Evolutionary conservation across 2,329 filamentous ascomycete species (phyloP).

Genomic region (Neonectria sp.): DNA sequence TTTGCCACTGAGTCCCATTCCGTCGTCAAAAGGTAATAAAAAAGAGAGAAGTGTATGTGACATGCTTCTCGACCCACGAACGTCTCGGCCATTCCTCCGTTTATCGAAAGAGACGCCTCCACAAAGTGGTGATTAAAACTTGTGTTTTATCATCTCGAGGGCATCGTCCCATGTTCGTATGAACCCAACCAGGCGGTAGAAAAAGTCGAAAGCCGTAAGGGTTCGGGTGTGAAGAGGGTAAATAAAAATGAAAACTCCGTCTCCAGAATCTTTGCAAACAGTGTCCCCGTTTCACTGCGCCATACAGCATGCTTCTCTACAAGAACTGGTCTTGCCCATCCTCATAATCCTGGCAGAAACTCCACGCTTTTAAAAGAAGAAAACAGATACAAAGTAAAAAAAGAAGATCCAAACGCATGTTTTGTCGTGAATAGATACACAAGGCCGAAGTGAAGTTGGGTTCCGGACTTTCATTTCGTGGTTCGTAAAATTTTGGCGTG

Average conservation of each 20-base stretch:
- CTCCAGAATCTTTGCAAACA: conserved; percentile 37
- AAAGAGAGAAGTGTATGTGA: conserved; percentile 32
- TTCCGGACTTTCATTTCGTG: conserved; percentile 46
- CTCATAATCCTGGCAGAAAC: conserved; percentile 47
- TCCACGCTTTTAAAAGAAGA: conserved; percentile 46
- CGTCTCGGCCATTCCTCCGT: conserved; percentile 41
- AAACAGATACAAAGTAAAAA: conserved; percentile 41
- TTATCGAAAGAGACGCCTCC: conserved; percentile 45
- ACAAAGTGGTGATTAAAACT: conserved; percentile 35
- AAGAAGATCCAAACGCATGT: conserved; percentile 20
- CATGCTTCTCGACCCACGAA: conserved; percentile 41
- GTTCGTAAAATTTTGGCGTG: conserved; percentile 43
- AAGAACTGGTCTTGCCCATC: conserved; percentile 44
- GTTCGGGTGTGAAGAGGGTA: conserved; percentile 23
- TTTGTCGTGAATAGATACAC: conserved; percentile 39
- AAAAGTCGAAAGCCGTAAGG: conserved; percentile 17
- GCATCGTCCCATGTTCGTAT: conserved; percentile 28
- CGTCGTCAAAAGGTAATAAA: conserved; percentile 30
- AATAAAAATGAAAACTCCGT: conserved; percentile 37
- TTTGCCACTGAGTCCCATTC: conserved; percentile 20
- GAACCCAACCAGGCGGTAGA: conserved; percentile 23
- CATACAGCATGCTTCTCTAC: conserved; percentile 50
- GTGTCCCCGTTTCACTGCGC: conserved; percentile 43
- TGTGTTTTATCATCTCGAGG: conserved; percentile 34
- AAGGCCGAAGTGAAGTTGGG: conserved; percentile 40